Base-by-base conservation (phyloP, 805 yeast species). In the Maudiozyma barnettii region DNA sequence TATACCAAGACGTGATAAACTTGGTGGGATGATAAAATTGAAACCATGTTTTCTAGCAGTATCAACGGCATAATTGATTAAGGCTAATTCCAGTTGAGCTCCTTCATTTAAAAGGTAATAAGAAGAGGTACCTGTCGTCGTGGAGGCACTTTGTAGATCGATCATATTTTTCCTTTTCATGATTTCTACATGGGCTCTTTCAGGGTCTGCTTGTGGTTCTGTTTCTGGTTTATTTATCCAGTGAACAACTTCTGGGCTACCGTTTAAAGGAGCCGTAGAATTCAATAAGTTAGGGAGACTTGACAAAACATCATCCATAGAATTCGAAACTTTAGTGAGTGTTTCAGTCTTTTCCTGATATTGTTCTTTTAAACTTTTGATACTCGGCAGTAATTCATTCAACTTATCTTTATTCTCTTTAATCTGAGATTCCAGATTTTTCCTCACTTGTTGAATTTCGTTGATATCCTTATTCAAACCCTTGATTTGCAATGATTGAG, bases 41-140 rank as follows among this genome's bases (percentile, higher is more conserved):
- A 85, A 93, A 0, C 95, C 95, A 9, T 70, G 60, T 41, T 66
- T 95, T 44, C 70, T 66, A 3, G 96, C 96, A 46, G 71, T 65
- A 31, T 75, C 69, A 45, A 91, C 63, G 0, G 95, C 83, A 61
- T 81, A 89, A 54, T 86, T 91, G 1, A 89, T 77, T 39, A 93
- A 70, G 0, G 99, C 99, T 59, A 84, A 95, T 59, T 93, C 99
- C 43, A 93, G 66, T 33, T 81, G 68, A 0, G 96, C 97, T 18
- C 93, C 96, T 52, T 84, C 95, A 18, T 87, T 86, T 1, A 82
- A 50, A 5, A 93, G 66, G 57, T 86, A 93, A 61, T 89, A 90
- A 84, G 95, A 89, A 2, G 95, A 86, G 0, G 72, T 65, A 0
- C 96, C 96, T 6, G 93, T 76, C 1, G 87, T 77, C 30, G 75